Evolutionary conservation across 495 filamentous ascomycete genomes (phyloP), one percentile per base, ranked within the genome.

Genomic region (Astrothelium macrocarpum): DNA sequence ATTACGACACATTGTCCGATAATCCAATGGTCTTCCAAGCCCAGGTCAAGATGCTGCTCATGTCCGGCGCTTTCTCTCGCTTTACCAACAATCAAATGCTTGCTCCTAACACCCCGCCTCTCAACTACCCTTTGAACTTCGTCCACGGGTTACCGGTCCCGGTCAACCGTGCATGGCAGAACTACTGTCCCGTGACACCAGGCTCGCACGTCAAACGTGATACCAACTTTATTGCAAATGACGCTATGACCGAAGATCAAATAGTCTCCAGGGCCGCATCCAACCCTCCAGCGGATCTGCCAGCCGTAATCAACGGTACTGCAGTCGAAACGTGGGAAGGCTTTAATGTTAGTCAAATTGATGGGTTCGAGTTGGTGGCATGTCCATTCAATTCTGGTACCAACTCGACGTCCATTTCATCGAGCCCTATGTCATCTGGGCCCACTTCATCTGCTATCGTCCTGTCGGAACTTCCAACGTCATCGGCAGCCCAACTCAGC

Each of bases 241-340:
- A 29, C 2, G 20, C 3, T 4, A 29, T 29, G 25, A 29, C 10
- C 29, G 25, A 28, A 25, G 25, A 12, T 5, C 49, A 20, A 2
- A 29, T 16, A 28, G 11, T 25, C 25, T 10, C 49, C 25, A 56
- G 23, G 16, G 29, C 26, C 16, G 3, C 49, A 10, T 56, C 49
- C 2, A 20, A 5, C 20, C 49, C 49, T 29, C 49, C 49, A 56
- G 49, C 49, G 11, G 49, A 56, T 29, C 25, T 56, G 7, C 49
- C 49, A 10, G 25, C 29, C 4, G 49, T 56, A 29, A 29, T 56
- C 25, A 56, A 56, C 20, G 49, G 49, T 11, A 28, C 49, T 10
- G 25, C 49, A 26, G 49, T 56, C 25, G 49, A 56, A 29, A 56
- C 12, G 5, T 56, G 49, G 49, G 49, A 56, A 56, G 49, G 49